Evolutionary conservation across 2,329 filamentous ascomycete species (phyloP), one percentile per base, ranked within the genome.

Genomic region (Fonsecaea nubica): DNA sequence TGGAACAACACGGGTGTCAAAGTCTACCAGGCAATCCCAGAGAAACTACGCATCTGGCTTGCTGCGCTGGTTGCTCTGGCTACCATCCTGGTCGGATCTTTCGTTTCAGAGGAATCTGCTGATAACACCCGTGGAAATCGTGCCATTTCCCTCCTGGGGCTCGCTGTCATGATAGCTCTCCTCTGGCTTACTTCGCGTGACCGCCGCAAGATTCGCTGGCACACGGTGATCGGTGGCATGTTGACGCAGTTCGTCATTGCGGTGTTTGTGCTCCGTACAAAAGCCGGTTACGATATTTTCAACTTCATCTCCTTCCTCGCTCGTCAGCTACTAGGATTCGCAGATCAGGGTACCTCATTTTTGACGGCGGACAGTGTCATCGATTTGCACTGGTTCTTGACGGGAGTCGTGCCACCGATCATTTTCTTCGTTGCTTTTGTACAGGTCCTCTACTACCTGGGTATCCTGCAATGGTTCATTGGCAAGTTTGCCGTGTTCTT

Each of bases 351-450:
- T 76, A 87, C 91, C 0, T 76, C 78, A 0, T 97, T 97, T 82
- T 79, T 97, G 72, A 90, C 88, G 0, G 80, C 81, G 13, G 62
- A 73, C 0, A 76, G 78, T 2, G 77, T 78, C 54, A 7, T 81
- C 83, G 5, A 75, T 81, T 3, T 83, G 0, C 72, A 74, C 3
- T 92, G 85, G 86, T 97, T 96, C 85, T 83, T 97, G 69, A 84
- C 90, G 58, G 82, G 84, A 58, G 92, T 96, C 69, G 85, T 96
- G n/a, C 92, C 93, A 0, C 89, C 93, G 74, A 96, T 97, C 79
- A 92, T 97, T 81, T 97, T 97, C 87, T 97, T 97, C 87, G 91
- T 97, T 65, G 88, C 93, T 1, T 84, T 97, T n/a, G 92, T 96
- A 32, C 91, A 96, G 79, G 86, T 97, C 13, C 80, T 96, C 52